A percentile compares a stretch with the other conserved stretches of the same genome.
Conservation (phyloP, 495 filamentous ascomycete species). For the Hypoxylon trugodes region DNA sequence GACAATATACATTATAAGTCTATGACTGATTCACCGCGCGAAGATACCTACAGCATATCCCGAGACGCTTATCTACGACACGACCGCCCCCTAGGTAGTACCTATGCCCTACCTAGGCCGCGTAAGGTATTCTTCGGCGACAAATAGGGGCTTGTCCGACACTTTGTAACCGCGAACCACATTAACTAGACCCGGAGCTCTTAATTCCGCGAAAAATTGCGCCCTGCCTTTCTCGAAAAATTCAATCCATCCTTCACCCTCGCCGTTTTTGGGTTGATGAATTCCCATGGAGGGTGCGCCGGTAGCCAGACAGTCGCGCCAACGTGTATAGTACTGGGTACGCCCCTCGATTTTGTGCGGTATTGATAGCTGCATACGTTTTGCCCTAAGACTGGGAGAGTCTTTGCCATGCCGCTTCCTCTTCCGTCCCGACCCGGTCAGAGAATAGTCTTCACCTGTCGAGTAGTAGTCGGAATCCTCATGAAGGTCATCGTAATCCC, state of each 20-base stretch:
- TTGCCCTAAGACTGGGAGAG: not conserved
- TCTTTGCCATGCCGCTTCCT: not conserved
- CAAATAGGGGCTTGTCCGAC: conserved; percentile 2
- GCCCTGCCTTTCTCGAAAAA: conserved; percentile 9
- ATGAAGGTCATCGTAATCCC: not conserved
- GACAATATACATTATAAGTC: too few species aligned
- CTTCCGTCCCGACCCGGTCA: conserved; percentile 10
- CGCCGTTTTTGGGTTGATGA: not conserved
- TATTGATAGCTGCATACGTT: conserved; percentile 8
- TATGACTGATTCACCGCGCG: too few species aligned
- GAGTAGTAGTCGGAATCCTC: not conserved
- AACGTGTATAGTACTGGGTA: conserved; percentile 7
- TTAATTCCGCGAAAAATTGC: conserved; percentile 13
- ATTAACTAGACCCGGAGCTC: not conserved
- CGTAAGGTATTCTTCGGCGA: not conserved
- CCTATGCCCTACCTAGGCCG: too few species aligned
- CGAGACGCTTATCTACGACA: too few species aligned
- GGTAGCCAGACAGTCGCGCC: conserved; percentile 9
- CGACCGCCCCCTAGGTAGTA: too few species aligned
- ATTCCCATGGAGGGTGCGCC: not conserved
- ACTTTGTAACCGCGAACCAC: conserved; percentile 12
- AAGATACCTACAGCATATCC: too few species aligned
- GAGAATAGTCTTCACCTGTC: not conserved
- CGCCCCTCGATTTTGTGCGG: not conserved
- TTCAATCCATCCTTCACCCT: conserved; percentile 13